Evolutionary conservation across 805 yeast species (phyloP), one percentile per base, ranked within the genome.

Genomic region (Nakazawaea pomicola): DNA sequence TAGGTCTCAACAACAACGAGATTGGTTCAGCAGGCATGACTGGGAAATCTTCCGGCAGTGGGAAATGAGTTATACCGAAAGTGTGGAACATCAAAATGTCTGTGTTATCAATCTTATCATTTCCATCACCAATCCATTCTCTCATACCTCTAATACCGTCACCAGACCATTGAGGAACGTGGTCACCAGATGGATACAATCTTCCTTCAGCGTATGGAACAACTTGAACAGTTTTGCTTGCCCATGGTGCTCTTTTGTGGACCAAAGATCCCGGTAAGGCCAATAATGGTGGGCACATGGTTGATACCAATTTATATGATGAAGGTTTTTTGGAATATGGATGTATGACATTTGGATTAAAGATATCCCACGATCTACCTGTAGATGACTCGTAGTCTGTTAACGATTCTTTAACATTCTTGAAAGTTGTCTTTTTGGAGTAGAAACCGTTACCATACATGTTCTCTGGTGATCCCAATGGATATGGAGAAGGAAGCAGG

Each of bases 31-130:
- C 83, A 36, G 93, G 93, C 93, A 84, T 84, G 49, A 84, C 75
- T 43, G 93, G 93, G 81, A 83, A 84, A 62, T 84, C 95, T 67
- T 84, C 93, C 45, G 93, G 91, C 11, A 90, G 81, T 45, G 95
- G 95, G 76, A 83, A 80, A 60, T 84, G 95, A 25, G 91, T 79
- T 50, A 84, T 76, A 54, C 93, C 93, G 55, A 85, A 84, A 21
- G 91, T 84, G 62, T 84, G 90, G 79, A 78, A 85, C 53, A 80
- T 65, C 40, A 84, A 72, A 46, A 84, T 72, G 58, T 85, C 93
- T 29, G 86, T 79, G 65, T 80, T 71, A 50, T 76, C 83, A 53
- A 80, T 65, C 16, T 58, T 57, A 43, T 70, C 85, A 6, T 61
- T 37, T 45, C 83, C 83, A 51, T 80, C 79, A 41, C 79, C 83